Base-by-base conservation (phyloP, 2,329 filamentous ascomycete genomes). In the Xylariaceae sp. region DNA sequence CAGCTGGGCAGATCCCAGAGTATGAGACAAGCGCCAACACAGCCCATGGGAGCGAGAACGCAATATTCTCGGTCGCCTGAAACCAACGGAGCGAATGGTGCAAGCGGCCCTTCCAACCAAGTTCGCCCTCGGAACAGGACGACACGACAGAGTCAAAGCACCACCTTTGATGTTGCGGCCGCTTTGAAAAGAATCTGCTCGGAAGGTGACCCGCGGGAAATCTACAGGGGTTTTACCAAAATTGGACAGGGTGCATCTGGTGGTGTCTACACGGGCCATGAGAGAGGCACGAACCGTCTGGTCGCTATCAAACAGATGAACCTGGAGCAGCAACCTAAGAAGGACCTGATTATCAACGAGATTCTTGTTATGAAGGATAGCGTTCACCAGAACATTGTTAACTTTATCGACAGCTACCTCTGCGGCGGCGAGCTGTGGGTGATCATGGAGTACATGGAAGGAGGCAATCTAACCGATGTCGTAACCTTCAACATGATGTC, bases 231-330 rank as follows among this genome's bases (percentile, higher is more conserved):
- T 59, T 85, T 97, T 67, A 92, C 86, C 72, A 97, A 97, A 78
- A 97, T 99, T 72, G 94, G 94, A 0, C 94, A 99, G 75, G 94
- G 94, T 73, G 94, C 94, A 44, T 97, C 93, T 7, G 94, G 94
- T 67, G 94, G 94, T 62, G 94, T 99, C 1, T 99, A 87, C 71
- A 96, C 91, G 0, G 94, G 93, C 2, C 90, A 93, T 72, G 90
- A 97, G 74, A 82, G 86, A 65, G 88, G 85, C 58, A 89, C 86
- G 45, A 96, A 96, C 75, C 86, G 88, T 63, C 86, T 95, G 66
- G 94, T 99, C 44, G 94, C 94, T 48, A 97, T 99, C 76, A 99
- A 99, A 79, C 94, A 99, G 79, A 99, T 99, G 94, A 97, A 97
- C 67, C 78, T 99, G 58, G 94, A 97, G 74, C 89, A 97, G 75